Percentiles rank a stretch among this genome's conserved stretches.
These are phyloP conservation scores for Candida morakotiae DNA, from an alignment of 805 yeast species.

Conservation along the genomic window DNA sequence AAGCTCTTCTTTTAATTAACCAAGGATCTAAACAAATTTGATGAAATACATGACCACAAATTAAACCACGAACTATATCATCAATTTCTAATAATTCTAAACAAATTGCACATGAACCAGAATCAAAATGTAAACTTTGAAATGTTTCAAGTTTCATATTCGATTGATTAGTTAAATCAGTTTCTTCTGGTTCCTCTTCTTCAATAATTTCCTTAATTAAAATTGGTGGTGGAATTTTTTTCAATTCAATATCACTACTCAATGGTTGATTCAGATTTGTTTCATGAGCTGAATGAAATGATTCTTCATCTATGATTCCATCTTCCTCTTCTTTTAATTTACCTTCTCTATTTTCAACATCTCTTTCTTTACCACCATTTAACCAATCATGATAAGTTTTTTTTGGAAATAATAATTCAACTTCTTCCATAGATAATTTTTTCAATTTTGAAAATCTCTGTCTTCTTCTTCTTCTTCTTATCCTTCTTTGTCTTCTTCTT, in stretches of 20 bases:
- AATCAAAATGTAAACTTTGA: constrained; percentile 47
- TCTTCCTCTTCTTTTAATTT: constrained; percentile 35
- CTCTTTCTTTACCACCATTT: constrained; percentile 55
- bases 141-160: not conserved
- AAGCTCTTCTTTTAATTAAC: constrained; percentile 69
- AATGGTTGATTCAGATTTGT: not conserved
- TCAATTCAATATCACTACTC: constrained; percentile 6
- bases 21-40: constrained; percentile 78
- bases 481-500: constrained; percentile 31
- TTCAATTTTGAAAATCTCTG: constrained; percentile 43
- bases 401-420: constrained; percentile 56
- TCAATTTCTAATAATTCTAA: constrained; percentile 60
- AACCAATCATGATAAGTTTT: constrained; percentile 59
- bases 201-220: not conserved
- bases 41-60: constrained; percentile 84
- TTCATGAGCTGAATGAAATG: constrained; percentile 5
- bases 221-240: not conserved
- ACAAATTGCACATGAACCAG: constrained; percentile 78
- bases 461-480: constrained; percentile 36
- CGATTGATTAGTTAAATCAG: not conserved
- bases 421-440: constrained; percentile 51
- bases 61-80: constrained; percentile 64
- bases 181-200: constrained; percentile 2
- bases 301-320: constrained; percentile 5
- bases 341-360: constrained; percentile 41